Percentiles rank a stretch among this genome's conserved stretches.
Conservation (phyloP, 305 asterid genomes). For the Fraxinus floribunda region DNA sequence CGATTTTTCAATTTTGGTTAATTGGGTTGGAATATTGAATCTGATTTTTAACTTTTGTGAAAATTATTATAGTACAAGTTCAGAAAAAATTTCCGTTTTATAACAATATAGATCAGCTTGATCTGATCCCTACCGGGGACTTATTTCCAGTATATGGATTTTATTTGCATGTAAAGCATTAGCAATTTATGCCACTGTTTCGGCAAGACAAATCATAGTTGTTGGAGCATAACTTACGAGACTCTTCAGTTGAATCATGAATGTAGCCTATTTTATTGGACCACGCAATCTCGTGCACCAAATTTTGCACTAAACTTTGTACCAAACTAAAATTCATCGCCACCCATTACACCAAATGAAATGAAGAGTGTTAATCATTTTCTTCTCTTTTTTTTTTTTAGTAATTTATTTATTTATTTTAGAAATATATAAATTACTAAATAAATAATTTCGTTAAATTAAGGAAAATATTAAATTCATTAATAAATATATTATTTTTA, state of each 20-base stretch:
- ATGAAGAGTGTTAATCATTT: no score
- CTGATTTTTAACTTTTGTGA: not conserved
- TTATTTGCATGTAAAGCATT: not conserved
- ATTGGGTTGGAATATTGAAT: constrained; percentile 4
- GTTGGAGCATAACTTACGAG: not conserved
- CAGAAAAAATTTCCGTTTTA: not conserved
- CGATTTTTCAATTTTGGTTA: not conserved
- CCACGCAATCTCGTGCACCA: no score
- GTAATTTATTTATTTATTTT: no score
- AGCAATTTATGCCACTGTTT: not conserved
- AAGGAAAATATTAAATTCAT: no score
- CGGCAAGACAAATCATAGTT: not conserved
- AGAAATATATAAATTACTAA: no score
- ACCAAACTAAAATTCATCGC: no score
- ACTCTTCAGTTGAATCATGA: not conserved
- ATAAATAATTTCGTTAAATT: no score
- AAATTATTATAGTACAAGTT: not conserved
- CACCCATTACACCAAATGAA: no score
- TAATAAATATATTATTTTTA: no score
- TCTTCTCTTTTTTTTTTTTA: no score
- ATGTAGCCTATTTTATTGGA: not conserved
- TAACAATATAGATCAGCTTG: not conserved
- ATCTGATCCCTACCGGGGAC: not conserved
- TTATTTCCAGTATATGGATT: not conserved
- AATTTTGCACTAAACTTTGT: no score